These are phyloP conservation scores for Telfairia occidentalis DNA, from an alignment of 331 rosid species.

Conservation along the genomic window DNA sequence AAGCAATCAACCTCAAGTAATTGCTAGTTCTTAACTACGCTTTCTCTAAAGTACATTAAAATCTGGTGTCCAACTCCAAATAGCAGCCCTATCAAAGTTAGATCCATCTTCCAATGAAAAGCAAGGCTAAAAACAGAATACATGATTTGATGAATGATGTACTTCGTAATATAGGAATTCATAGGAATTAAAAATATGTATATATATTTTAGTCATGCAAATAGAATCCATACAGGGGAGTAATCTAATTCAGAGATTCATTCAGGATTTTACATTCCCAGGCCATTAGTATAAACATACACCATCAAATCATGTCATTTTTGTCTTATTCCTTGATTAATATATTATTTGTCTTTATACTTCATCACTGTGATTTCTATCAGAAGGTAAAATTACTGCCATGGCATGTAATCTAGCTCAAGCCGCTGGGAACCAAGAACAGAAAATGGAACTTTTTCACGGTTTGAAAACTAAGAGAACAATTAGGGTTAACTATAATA, in stretches of 20 bases:
- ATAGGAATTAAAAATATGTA: background rate
- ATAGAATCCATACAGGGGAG: background rate
- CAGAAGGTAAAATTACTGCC: background rate
- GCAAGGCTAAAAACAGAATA: background rate
- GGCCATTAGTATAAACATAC: background rate
- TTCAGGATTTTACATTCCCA: background rate
- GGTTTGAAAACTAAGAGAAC: background rate
- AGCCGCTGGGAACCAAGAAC: background rate
- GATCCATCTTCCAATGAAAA: background rate
- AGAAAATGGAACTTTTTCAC: background rate
- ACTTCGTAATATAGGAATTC: background rate
- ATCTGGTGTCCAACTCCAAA: background rate
- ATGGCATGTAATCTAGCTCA: background rate
- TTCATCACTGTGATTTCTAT: background rate
- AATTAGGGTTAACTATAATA: background rate
- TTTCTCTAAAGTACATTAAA: background rate
- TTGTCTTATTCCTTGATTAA: background rate
- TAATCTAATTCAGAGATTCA: background rate
- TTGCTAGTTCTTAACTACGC: background rate
- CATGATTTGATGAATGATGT: background rate
- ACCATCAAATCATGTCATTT: background rate
- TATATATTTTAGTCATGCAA: background rate
- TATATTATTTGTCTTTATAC: background rate
- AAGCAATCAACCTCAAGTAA: background rate
- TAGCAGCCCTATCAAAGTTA: background rate